Evolutionary conservation across 2,329 filamentous ascomycete genomes (phyloP), one percentile per base, ranked within the genome.

Genomic region (Claviceps sp.): DNA sequence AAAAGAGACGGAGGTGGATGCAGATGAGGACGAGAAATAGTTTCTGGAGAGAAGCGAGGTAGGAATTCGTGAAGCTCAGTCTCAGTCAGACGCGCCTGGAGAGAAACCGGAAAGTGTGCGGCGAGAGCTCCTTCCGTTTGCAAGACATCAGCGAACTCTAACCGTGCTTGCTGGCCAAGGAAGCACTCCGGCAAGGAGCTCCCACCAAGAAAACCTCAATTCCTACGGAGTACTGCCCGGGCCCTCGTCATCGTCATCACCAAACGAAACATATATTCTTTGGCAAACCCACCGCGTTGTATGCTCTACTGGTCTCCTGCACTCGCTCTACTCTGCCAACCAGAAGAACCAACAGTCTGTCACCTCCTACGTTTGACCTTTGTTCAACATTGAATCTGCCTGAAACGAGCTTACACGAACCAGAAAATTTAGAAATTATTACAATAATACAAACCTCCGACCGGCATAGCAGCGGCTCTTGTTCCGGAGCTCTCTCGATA

Each of bases 311-410:
- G 17, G 23, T 14, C 29, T n/a, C 16, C 29, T 20, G 45, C 38
- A 17, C 44, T 48, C 45, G 50, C 29, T 9, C 29, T 34, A 34
- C 29, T 51, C 48, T 48, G 45, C 29, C 44, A 17, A 37, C 34
- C 38, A 20, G 50, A 46, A 51, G 44, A 43, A 13, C 43, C 26
- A 37, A 13, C 38, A 37, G 43, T 44, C 45, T 37, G 22, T 22
- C 45, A 44, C 42, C 49, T 51, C 45, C 17, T 51, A 29, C 45
- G 50, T 51, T 39, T 48, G 26, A 48, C 50, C 37, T 44, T 47
- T 42, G 50, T 51, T 51, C 43, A 51, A 51, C 50, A 34, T 36
- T 8, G 50, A 29, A 20, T 47, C 39, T 29, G 45, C 48, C 48
- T 51, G 50, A 48, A 36, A 46, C 45, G 36, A 16, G 38, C 45